Conservation (phyloP, 1,284 basidiomycete species). For the Amylostereum chailletii region DNA sequence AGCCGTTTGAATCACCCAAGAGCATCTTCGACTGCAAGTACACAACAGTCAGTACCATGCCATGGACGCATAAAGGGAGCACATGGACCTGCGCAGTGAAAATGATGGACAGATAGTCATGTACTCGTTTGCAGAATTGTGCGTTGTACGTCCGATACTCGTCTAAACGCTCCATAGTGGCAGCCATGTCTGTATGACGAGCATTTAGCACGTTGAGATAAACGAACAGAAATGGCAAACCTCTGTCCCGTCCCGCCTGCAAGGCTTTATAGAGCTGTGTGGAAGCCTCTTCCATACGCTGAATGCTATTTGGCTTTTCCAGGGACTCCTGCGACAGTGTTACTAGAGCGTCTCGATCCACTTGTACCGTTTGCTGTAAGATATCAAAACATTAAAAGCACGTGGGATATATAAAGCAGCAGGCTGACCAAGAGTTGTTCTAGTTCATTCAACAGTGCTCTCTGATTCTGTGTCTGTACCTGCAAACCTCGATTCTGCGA, state of each 20-base stretch:
- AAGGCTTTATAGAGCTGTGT: constrained; percentile 93
- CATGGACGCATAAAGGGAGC: not conserved
- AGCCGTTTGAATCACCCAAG: constrained; percentile 49
- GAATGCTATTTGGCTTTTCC: constrained; percentile 69
- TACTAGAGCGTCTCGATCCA: constrained; percentile 69
- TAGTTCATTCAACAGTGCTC: constrained; percentile 71
- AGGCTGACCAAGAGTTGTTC: constrained; percentile 71
- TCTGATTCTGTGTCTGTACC: constrained; percentile 96
- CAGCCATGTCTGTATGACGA: constrained; percentile 71
- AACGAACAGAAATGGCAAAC: constrained; percentile 26
- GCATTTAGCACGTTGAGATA: not conserved
- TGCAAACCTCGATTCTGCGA: constrained; percentile 95
- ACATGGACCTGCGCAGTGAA: constrained; percentile 72
- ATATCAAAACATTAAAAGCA: constrained; percentile 5
- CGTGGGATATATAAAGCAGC: not conserved
- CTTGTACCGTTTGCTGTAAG: constrained; percentile 84
- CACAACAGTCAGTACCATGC: not conserved
- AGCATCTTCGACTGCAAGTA: constrained; percentile 52
- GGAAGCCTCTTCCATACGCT: constrained; percentile 75
- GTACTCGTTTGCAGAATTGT: constrained; percentile 87
- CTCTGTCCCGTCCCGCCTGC: constrained; percentile 82
- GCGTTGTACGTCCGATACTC: constrained; percentile 84
- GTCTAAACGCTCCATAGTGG: constrained; percentile 84
- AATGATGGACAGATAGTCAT: constrained; percentile 86
- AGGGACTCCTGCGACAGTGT: constrained; percentile 82